Evolutionary conservation across 176 grass and related monocot genomes (phyloP), one percentile per base, ranked within the genome.

Genomic region (Aegilops umbellulata): DNA sequence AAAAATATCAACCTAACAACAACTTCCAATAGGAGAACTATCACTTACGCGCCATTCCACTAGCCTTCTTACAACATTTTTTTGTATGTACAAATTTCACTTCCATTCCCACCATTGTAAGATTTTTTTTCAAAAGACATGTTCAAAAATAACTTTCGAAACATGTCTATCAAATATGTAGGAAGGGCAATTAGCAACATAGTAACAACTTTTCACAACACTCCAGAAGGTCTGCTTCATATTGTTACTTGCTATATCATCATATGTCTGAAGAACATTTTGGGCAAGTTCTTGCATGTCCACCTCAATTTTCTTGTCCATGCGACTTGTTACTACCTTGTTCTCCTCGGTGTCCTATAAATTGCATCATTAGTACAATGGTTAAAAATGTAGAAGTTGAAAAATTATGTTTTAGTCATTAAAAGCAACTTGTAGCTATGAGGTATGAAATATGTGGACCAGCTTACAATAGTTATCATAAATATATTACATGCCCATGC

Each of bases 161-260:
- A 91, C 79, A 73, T 94, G 92, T 26, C 3, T 78, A 32, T 87
- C 57, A 1, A 94, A 22, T 20, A 41, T n/a, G 63, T 65, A 6
- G 3, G 82, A n/a, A 4, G 87, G 72, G 36, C 87, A 91, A 60
- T 82, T 85, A 25, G 38, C 35, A 82, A 30, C 81, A 77, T 91
- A 94, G 64, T 85, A 94, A 51, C 82, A 89, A 27, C 89, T 88
- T 87, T 75, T 89, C 8, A 87, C 85, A 22, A 92, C 53, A 31
- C 60, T 49, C 25, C 89, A 77, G 27, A 92, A 80, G 15, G 92
- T 90, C n/a, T 90, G 66, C 73, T 90, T 94, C 5, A 82, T 89
- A 32, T 14, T 38, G 41, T 69, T 57, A 60, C 20, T 65, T 25
- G 69, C 24, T 77, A 29, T 58, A 17, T 79, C 75, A 71, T 82